A percentile compares a stretch with the other conserved stretches of the same genome.
Conservation (phyloP, 805 yeast genomes). For the Candida succiphila region DNA sequence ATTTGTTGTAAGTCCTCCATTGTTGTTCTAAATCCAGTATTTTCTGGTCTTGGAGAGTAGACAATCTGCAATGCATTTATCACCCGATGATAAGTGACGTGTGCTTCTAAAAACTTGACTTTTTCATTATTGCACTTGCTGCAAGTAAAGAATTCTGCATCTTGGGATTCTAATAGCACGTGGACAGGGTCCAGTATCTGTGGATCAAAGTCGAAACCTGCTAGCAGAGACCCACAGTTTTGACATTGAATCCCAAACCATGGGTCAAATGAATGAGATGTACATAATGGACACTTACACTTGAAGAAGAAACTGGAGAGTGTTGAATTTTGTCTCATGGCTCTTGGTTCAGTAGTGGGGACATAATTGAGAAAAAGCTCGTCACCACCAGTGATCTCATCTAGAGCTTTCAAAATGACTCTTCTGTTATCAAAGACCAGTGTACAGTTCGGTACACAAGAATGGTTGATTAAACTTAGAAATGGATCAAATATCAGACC, state of each 20-base stretch:
- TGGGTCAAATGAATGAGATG: slow-evolving; percentile 12
- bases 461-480: slow-evolving; percentile 29
- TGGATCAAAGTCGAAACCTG: slow-evolving; percentile 7
- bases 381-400: slow-evolving; percentile 11
- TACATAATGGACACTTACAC: slow-evolving; percentile 25
- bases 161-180: too few relatives aligned
- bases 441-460: slow-evolving; percentile 27
- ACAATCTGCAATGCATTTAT: neutral
- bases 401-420: slow-evolving; percentile 11
- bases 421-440: slow-evolving; percentile 12
- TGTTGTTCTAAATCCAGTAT: neutral
- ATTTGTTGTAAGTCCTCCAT: neutral
- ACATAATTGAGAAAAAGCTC: slow-evolving; percentile 24
- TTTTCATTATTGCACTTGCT: neutral
- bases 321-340: slow-evolving; percentile 19
- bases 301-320: slow-evolving; percentile 20
- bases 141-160: neutral
- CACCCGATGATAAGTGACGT: neutral
- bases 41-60: neutral
- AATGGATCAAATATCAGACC: slow-evolving; percentile 27
- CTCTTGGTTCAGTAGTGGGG: slow-evolving; percentile 17
- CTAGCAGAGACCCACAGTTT: slow-evolving; percentile 9
- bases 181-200: neutral
- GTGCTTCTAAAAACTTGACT: neutral
- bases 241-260: slow-evolving; percentile 19